Conservation (phyloP, 257 asterid species). For the Rubia yunnanensis region DNA sequence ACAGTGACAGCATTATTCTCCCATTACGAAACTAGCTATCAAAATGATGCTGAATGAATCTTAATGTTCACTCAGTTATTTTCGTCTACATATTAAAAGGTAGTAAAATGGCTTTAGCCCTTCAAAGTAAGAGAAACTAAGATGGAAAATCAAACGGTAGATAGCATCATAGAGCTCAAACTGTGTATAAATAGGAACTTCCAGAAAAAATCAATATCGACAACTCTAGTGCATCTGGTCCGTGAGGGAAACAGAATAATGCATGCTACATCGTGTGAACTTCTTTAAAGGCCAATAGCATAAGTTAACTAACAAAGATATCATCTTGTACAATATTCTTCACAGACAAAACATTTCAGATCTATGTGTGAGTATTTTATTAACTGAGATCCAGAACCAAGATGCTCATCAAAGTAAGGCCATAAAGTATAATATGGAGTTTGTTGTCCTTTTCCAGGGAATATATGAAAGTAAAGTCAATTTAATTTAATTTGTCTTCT, state of each 20-base stretch:
- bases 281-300: not conserved
- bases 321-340: slow-evolving; percentile 2
- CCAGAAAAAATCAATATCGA: not conserved
- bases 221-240: not conserved
- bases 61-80: not conserved
- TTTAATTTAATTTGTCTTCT: not conserved
- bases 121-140: too few species aligned
- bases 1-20: not conserved
- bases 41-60: not conserved
- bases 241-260: not conserved
- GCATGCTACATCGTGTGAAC: not conserved
- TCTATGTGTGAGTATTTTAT: not conserved
- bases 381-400: not conserved
- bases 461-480: not conserved
- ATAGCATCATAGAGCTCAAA: not conserved
- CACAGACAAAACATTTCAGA: not conserved
- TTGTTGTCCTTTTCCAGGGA: not conserved
- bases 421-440: not conserved
- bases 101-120: not conserved
- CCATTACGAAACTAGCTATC: not conserved
- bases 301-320: not conserved
- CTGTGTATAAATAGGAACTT: not conserved
- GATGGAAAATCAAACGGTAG: not conserved
- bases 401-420: not conserved
- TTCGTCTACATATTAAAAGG: not conserved